Percentiles rank a stretch among this genome's conserved stretches.
phyloP scores from a whole-genome alignment of 2,329 filamentous ascomycete genomes.

The Helotiales sp. region DNA sequence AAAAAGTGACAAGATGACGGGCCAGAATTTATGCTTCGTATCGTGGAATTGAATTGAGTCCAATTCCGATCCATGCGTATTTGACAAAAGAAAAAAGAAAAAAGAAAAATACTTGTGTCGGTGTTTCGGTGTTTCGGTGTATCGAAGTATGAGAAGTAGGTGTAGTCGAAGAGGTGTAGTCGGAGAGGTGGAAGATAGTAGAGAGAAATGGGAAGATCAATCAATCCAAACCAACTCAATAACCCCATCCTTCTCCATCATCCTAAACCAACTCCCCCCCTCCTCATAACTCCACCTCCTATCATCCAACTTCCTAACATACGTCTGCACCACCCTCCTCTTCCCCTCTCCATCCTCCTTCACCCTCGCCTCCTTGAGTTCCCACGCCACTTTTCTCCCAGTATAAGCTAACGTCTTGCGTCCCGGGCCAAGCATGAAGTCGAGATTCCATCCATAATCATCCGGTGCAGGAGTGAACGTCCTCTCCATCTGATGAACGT shows the following conservation, averaged over 20 bases:
- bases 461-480: conserved; percentile 31
- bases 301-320: conserved; percentile 53
- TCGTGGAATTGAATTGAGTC: too few relatives aligned
- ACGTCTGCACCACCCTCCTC: conserved; percentile 53
- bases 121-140: too few relatives aligned
- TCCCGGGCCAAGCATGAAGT: conserved; percentile 52
- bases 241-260: conserved; percentile 55
- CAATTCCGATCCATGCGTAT: too few relatives aligned
- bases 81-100: too few relatives aligned
- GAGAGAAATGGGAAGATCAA: too few relatives aligned
- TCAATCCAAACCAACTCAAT: conserved; percentile 58
- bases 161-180: too few relatives aligned
- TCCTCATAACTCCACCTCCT: conserved; percentile 47
- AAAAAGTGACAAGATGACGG: too few relatives aligned
- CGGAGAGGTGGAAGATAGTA: too few relatives aligned
- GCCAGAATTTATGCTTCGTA: too few relatives aligned
- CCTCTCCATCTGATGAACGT: conserved; percentile 33
- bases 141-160: too few relatives aligned
- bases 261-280: conserved; percentile 40
- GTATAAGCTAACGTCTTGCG: conserved; percentile 48
- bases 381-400: conserved; percentile 54
- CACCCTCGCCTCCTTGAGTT: conserved; percentile 50
- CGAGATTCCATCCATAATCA: conserved; percentile 37
- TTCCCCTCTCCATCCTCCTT: conserved; percentile 49
- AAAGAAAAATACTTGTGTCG: too few relatives aligned